Evolutionary conservation across 345 rosid species (phyloP).

Genomic region (Brassica cretica): DNA sequence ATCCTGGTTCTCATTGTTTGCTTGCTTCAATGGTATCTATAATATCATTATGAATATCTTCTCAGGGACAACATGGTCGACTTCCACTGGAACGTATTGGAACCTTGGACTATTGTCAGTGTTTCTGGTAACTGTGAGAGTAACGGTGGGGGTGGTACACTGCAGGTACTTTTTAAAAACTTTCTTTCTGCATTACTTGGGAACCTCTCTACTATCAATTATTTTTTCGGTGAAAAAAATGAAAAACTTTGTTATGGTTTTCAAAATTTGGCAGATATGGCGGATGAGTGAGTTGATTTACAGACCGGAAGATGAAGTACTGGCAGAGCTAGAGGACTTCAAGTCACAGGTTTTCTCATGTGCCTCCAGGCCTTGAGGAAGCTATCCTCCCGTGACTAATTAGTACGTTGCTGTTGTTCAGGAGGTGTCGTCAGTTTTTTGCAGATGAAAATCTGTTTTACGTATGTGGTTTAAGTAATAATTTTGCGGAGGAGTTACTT

Average conservation of each 20-base stretch:
- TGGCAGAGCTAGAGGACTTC: slow-evolving; percentile 85
- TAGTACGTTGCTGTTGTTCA: slow-evolving; percentile 1
- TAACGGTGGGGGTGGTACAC: slow-evolving; percentile 85
- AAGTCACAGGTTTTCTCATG: slow-evolving; percentile 70
- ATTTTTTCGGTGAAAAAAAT: slow-evolving; percentile 1
- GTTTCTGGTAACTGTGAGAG: slow-evolving; percentile 84
- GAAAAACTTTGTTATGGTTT: background rate
- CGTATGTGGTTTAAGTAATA: background rate
- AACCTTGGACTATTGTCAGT: slow-evolving; percentile 90
- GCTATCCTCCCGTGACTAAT: background rate
- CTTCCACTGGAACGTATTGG: slow-evolving; percentile 77
- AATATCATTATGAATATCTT: background rate
- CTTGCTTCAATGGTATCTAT: slow-evolving; percentile 5
- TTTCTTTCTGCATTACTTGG: background rate
- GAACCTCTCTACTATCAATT: background rate
- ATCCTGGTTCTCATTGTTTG: background rate
- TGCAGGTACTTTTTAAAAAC: slow-evolving; percentile 54
- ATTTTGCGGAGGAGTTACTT: slow-evolving; percentile 2
- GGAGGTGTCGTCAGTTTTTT: slow-evolving; percentile 4
- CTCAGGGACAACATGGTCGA: slow-evolving; percentile 85
- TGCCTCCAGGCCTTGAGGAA: slow-evolving; percentile 24
- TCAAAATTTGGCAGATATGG: slow-evolving; percentile 67
- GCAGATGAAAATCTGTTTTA: background rate
- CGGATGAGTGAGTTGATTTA: slow-evolving; percentile 85
- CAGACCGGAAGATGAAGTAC: slow-evolving; percentile 84